Evolutionary conservation across 495 filamentous ascomycete species (phyloP), one percentile per base, ranked within the genome.

Genomic region (Penicillium cinerascens): DNA sequence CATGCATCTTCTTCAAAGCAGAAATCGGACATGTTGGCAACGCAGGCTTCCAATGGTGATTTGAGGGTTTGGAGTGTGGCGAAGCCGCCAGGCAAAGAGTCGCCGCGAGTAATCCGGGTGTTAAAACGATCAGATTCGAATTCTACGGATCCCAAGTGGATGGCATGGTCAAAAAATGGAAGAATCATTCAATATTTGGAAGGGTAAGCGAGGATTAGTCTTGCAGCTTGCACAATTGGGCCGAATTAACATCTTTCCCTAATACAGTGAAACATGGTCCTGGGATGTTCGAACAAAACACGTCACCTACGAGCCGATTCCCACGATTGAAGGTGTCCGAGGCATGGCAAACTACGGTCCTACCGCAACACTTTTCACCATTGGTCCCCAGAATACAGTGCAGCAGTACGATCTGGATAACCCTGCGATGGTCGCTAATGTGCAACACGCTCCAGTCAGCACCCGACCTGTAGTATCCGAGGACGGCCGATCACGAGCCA

Each of bases 281-380:
- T 97, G 93, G 92, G 93, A 98, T 78, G 93, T 98, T 51, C 81
- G 91, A 57, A 98, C 95, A 9, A 98, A 97, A 65, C 87, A 92
- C 55, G 88, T 97, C 51, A 87, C 91, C 13, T 95, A 82, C 68
- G 91, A 96, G 56, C 78, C 80, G 42, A 88, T 98, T 39, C 88
- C 90, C 25, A 97, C 91, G 6, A 79, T 92, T 17, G 87, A 91
- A 5, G 83, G 85, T 27, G 82, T 96, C 43, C 82, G 80, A 40
- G 93, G 88, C 22, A 77, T 98, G 20, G 85, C 91, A 21, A 87
- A 91, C 53, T 96, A 92, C 68, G 93, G 93, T 0, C 87, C 91
- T 1, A 88, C 85, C 1, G 92, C 92, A 11, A 87, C 85, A n/a
- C 76, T 98, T 13, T 98, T 98, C 72, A 97, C 92, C 2, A 73